These are phyloP conservation scores for Fusarium tjaetaba DNA, from an alignment of 2,329 filamentous ascomycete species.

Conservation along the genomic window DNA sequence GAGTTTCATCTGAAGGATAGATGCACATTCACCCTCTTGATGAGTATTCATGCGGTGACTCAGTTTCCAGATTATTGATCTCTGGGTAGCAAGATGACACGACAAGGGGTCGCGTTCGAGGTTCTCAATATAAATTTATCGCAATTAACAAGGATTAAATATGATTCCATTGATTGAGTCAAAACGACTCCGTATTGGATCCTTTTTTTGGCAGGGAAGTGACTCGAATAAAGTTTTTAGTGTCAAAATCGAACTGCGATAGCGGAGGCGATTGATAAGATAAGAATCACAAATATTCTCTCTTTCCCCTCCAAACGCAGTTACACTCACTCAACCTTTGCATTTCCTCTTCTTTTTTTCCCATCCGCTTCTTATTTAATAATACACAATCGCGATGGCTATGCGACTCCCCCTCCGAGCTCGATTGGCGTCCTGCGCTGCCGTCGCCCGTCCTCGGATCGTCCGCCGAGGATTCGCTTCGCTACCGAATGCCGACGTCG, in stretches of 20 bases:
- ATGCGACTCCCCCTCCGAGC: conserved; percentile 52
- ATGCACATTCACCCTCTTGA: background rate
- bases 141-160: background rate
- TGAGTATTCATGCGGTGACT: background rate
- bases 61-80: background rate
- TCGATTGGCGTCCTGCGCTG: conserved; percentile 47
- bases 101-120: no score
- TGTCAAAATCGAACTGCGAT: conserved; percentile 39
- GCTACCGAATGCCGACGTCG: conserved; percentile 75
- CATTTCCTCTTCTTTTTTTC: background rate
- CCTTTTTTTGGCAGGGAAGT: conserved; percentile 2
- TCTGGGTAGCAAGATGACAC: background rate
- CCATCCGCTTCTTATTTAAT: background rate
- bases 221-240: conserved; percentile 9
- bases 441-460: conserved; percentile 41
- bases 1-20: background rate
- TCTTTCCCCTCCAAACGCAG: conserved; percentile 12
- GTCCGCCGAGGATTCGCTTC: conserved; percentile 47
- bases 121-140: no score
- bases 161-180: conserved; percentile 14
- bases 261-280: conserved; percentile 47
- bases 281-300: conserved; percentile 40
- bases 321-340: background rate
- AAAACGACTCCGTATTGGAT: conserved; percentile 4
- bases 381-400: conserved; percentile 48